Percentiles rank a stretch among this genome's conserved stretches.
Conservation (phyloP, 345 rosid genomes). For the Ceriops tagal region DNA sequence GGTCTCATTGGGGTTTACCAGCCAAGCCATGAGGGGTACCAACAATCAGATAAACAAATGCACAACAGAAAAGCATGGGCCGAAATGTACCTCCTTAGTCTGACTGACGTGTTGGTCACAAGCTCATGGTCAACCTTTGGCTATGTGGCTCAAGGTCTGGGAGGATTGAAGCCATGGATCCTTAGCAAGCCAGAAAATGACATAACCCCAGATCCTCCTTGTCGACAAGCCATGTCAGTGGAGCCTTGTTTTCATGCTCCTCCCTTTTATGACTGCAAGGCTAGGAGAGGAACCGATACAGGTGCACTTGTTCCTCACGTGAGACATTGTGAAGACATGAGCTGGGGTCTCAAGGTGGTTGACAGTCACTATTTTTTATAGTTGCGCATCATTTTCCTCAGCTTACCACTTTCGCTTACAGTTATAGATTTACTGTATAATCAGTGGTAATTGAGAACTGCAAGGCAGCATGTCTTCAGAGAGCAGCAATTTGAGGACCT, state of each 20-base stretch:
- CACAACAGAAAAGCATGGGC: slow-evolving; percentile 32
- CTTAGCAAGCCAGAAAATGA: slow-evolving; percentile 29
- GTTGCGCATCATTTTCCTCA: neutral
- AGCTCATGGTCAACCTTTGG: slow-evolving; percentile 35
- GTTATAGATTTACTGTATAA: neutral
- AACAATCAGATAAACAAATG: slow-evolving; percentile 19
- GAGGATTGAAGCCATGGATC: slow-evolving; percentile 32
- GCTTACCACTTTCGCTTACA: slow-evolving; percentile 2
- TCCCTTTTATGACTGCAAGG: slow-evolving; percentile 33
- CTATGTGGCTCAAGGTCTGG: slow-evolving; percentile 34
- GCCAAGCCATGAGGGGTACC: slow-evolving; percentile 31
- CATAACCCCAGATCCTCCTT: slow-evolving; percentile 28
- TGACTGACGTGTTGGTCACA: slow-evolving; percentile 28
- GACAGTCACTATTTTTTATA: slow-evolving; percentile 17
- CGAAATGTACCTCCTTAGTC: slow-evolving; percentile 29
- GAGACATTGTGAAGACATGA: slow-evolving; percentile 33
- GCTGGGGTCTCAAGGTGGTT: slow-evolving; percentile 33
- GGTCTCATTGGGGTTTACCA: slow-evolving; percentile 27
- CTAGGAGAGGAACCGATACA: slow-evolving; percentile 25
- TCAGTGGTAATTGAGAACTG: neutral
- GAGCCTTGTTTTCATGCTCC: slow-evolving; percentile 38
- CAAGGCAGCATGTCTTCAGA: neutral
- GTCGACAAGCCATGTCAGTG: slow-evolving; percentile 27
- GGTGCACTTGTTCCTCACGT: slow-evolving; percentile 28
- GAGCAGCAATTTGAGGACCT: no score